Base-by-base conservation (phyloP, 257 asterid species). In the Nicotiana tomentosiformis region DNA sequence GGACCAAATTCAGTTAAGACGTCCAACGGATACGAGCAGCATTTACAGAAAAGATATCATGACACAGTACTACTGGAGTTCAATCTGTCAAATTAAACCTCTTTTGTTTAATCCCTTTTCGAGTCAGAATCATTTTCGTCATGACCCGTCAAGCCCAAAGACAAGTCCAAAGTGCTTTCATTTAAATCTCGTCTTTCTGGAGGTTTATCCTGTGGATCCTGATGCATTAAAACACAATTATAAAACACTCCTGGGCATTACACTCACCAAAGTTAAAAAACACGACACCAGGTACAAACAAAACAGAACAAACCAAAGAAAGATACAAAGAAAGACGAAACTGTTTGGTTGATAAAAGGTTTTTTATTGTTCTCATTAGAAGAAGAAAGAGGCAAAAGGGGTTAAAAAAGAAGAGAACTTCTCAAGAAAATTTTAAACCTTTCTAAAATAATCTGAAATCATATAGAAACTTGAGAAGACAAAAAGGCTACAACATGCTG, bases 131-230 rank as follows among this genome's bases (percentile, higher is more conserved):
- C 87, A 37, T 86, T 86, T 61, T 89, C 89, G 53, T 93, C 91
- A 3, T 81, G 88, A 76, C 86, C 89, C 8, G 90, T 92, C 89
- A 88, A 90, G 46, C 94, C 98, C 86, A 93, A 77, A 80, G 96
- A 92, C 90, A 93, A 86, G 84, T 92, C 98, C 89, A 95, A 81
- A 2, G 97, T 90, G 91, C 92, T 91, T 84, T 85, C 95, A 10
- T 95, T 95, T 87, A 95, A 89, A 90, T 95, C 98, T 51, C 87
- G 98, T 58, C 94, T 83, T 83, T 86, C 88, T 51, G 78, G 83
- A 30, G 83, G 87, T 80, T 81, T 87, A 67, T 82, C 86, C 77
- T 82, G 89, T 4, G 80, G 62, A 51, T 85, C 93, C 97, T 91
- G 90, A 30, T 33, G 8, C 53, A 85, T 43, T 76, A 51, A 77